Evolutionary conservation across 1,139 yeast species (phyloP), one percentile per base, ranked within the genome.

Genomic region (Blastobotrys proliferans): DNA sequence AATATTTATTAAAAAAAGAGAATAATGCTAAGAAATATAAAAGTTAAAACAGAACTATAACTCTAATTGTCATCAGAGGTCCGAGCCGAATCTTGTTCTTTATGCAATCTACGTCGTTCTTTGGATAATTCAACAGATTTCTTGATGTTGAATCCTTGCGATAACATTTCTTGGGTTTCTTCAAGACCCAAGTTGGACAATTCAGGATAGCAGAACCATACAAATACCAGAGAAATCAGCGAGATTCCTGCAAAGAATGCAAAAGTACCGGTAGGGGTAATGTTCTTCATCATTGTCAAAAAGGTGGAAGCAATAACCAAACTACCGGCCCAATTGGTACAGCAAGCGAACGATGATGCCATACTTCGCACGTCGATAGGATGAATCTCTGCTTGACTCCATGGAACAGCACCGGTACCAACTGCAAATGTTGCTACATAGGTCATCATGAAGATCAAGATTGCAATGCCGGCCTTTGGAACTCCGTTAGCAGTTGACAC

Each of bases 391-490:
- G 92, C 85, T 60, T 94, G 97, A 9, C 20, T 14, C 98, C 98
- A 90, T 40, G 98, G 97, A 48, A 87, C 90, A 61, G 90, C 87
- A 65, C 98, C 98, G 54, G 88, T 85, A 55, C 97, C 97, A 52
- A 86, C 71, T 34, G 97, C 95, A 62, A 88, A 90, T 48, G 83
- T 80, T 4, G 95, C 95, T 40, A 88, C 96, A 59, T 76, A 92
- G 43, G 79, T 63, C 54, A 90, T 86, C 87, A 88, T 87, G 50
- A 87, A 82, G 26, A 88, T 72, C 50, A 92, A 82, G 46, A 90
- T 79, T 10, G 87, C 80, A 50, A 84, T 77, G 11, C 96, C 95
- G 96, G 97, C 88, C 1, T 86, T 81, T 29, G 79, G 69, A 4
- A 81, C 79, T 16, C 52, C 32, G 13, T 68, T 61, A 10, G 70